Conservation (phyloP, 2,329 filamentous ascomycete species). For the Alternaria tenuissima region DNA sequence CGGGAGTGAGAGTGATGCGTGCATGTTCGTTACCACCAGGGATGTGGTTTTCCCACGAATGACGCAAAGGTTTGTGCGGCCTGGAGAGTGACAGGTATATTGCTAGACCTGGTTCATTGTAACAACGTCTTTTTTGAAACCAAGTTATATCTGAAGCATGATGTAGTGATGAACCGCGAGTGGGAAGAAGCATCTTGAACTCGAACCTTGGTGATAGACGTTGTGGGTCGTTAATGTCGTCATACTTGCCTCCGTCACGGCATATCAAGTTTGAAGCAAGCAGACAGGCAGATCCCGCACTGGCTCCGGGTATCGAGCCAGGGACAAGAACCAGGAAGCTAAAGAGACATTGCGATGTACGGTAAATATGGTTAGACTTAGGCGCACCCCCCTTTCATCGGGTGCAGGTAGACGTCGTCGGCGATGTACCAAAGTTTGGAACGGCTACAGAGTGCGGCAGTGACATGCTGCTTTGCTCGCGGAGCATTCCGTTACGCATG, state of each 20-base stretch:
- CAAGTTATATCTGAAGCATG: neutral
- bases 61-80: neutral
- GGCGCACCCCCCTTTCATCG: constrained; percentile 1
- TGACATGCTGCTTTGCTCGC: constrained; percentile 4
- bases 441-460: neutral
- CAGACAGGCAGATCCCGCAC: constrained; percentile 11
- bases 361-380: neutral
- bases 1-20: neutral
- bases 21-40: constrained; percentile 4
- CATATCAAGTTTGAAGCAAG: constrained; percentile 12
- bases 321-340: neutral
- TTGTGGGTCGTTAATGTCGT: constrained; percentile 19
- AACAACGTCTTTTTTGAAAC: neutral
- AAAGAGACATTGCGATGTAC: constrained; percentile 14
- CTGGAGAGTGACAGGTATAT: neutral
- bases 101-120: neutral
- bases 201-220: constrained; percentile 14
- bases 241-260: constrained; percentile 13
- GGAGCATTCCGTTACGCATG: constrained; percentile 8
- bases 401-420: constrained; percentile 6
- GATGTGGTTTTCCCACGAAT: constrained; percentile 7
- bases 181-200: neutral
- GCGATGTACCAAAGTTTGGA: constrained; percentile 12
- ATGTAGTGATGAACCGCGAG: neutral
- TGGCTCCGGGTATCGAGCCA: constrained; percentile 10